Percentiles rank a stretch among this genome's conserved stretches.
These are phyloP conservation scores for Mucor ambiguus DNA, from an alignment of 371 early-diverging fungal genomes.

Conservation along the genomic window DNA sequence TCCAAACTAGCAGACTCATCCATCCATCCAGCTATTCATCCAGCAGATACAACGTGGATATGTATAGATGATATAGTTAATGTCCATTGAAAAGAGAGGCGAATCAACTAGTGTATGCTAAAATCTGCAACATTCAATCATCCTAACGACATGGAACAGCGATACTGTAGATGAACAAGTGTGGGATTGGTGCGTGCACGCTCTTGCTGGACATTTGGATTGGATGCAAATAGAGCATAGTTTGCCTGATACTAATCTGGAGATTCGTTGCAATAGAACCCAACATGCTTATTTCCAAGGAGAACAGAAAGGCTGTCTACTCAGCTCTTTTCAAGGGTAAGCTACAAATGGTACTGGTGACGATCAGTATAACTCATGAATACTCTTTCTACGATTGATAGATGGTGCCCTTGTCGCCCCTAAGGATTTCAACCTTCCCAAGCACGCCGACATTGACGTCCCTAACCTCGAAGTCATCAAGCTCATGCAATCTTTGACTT, in stretches of 20 bases:
- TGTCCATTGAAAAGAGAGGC: not conserved
- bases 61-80: not conserved
- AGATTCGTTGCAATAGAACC: conserved; percentile 9
- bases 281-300: conserved; percentile 95
- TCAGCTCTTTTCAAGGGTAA: conserved; percentile 89
- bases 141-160: not conserved
- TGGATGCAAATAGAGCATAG: not conserved
- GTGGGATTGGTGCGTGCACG: not conserved
- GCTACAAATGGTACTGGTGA: not conserved
- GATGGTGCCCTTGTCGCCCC: conserved; percentile 98
- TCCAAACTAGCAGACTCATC: conserved; percentile 3
- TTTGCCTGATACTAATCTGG: not conserved
- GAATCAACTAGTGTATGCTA: not conserved
- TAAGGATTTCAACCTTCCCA: conserved; percentile 97
- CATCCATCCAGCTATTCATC: conserved; percentile 29
- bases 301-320: conserved; percentile 95
- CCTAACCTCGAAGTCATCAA: conserved; percentile 99
- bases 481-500: conserved; percentile 96
- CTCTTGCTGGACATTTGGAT: not conserved
- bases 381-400: conserved; percentile 20
- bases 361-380: not conserved
- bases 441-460: conserved; percentile 94
- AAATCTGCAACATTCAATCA: not conserved
- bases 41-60: not conserved
- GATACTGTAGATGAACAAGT: not conserved